These are phyloP conservation scores for Mycosphaerella sp. DNA, from an alignment of 2,329 filamentous ascomycete genomes.

Conservation along the genomic window DNA sequence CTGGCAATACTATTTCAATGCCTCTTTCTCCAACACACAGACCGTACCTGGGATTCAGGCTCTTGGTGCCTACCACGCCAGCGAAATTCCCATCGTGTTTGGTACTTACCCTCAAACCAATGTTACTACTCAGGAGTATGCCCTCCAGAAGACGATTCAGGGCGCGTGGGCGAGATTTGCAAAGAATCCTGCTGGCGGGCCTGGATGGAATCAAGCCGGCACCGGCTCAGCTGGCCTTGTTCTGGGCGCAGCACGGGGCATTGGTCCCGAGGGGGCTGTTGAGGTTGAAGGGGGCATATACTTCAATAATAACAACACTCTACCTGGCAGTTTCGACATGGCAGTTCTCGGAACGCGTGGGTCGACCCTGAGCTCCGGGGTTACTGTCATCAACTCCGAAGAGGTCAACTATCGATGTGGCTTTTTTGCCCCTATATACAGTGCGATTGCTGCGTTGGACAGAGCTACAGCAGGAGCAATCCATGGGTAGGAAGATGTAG, in stretches of 20 bases:
- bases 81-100: conserved; percentile 35
- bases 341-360: conserved; percentile 27
- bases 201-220: conserved; percentile 31
- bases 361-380: conserved; percentile 22
- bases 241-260: background rate
- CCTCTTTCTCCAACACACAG: conserved; percentile 33
- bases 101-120: conserved; percentile 29
- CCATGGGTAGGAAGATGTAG: no score
- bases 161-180: conserved; percentile 35
- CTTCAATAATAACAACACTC: conserved; percentile 14
- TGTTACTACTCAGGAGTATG: conserved; percentile 31
- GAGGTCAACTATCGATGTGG: conserved; percentile 29
- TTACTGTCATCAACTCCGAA: conserved; percentile 29
- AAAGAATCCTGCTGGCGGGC: conserved; percentile 34
- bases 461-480: background rate
- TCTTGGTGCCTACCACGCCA: conserved; percentile 31
- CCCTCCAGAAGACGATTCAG: conserved; percentile 31
- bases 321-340: conserved; percentile 24
- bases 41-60: conserved; percentile 17
- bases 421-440: conserved; percentile 25
- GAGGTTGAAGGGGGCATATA: conserved; percentile 26
- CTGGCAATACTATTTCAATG: conserved; percentile 38
- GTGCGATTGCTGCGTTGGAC: conserved; percentile 5
- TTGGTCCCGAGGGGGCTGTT: conserved; percentile 16
- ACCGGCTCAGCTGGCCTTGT: background rate